phyloP scores from a whole-genome alignment of 176 grass and related monocot species.

The Olyra latifolia region DNA sequence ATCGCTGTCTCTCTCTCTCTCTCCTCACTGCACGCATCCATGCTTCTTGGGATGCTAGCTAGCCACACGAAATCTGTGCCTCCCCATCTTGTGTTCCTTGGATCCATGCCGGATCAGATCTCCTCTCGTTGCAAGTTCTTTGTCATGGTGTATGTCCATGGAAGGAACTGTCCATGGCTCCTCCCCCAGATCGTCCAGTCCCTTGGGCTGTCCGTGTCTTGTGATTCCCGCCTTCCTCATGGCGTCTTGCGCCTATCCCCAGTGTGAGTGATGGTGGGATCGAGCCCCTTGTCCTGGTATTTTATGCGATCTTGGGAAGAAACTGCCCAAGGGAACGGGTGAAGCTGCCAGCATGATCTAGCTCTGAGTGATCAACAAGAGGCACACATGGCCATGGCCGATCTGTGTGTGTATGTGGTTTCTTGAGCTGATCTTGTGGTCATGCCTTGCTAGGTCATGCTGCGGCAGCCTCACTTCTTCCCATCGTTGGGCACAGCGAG shows the following conservation, averaged over 20 bases:
- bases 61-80: too few relatives aligned
- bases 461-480: constrained; percentile 99
- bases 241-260: neutral
- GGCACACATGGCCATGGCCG: neutral
- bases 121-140: neutral
- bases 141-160: neutral
- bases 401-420: neutral
- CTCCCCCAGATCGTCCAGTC: too few relatives aligned
- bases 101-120: neutral
- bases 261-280: neutral
- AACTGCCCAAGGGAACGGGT: constrained; percentile 88
- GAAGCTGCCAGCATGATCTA: constrained; percentile 99
- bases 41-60: neutral
- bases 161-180: neutral
- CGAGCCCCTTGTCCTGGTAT: constrained; percentile 17
- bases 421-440: constrained; percentile 28
- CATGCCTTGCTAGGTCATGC: constrained; percentile 96
- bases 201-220: neutral
- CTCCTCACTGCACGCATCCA: neutral
- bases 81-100: neutral
- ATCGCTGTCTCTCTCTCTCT: neutral
- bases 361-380: constrained; percentile 55
- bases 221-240: neutral
- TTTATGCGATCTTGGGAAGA: constrained; percentile 43
- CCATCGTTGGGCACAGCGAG: constrained; percentile 40